Conservation (phyloP, 768 basidiomycete species). For the Leccinum obscurum region DNA sequence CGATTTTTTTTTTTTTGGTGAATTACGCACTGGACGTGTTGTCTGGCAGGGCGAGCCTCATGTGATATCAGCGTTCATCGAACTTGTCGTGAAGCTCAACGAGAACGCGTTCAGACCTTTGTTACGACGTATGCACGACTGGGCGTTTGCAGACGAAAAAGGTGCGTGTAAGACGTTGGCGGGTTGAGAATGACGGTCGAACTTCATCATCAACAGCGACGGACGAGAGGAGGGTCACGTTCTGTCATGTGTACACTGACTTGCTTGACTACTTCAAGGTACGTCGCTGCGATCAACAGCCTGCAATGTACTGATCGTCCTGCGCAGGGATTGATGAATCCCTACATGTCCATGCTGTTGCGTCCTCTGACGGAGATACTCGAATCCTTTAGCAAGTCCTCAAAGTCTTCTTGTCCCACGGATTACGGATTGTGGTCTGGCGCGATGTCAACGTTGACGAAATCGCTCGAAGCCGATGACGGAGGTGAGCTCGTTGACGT, state of each 20-base stretch:
- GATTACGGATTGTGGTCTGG: slow-evolving; percentile 60
- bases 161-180: slow-evolving; percentile 36
- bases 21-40: neutral
- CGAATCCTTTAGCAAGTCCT: slow-evolving; percentile 42
- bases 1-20: neutral
- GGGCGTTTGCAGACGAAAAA: slow-evolving; percentile 73
- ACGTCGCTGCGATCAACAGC: slow-evolving; percentile 12
- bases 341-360: slow-evolving; percentile 82
- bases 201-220: slow-evolving; percentile 18
- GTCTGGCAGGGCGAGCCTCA: slow-evolving; percentile 47
- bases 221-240: slow-evolving; percentile 59
- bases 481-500: slow-evolving; percentile 52
- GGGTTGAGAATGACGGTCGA: neutral
- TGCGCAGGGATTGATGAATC: slow-evolving; percentile 81
- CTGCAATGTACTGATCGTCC: neutral
- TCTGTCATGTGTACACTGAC: slow-evolving; percentile 70
- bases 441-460: slow-evolving; percentile 59
- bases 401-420: slow-evolving; percentile 18
- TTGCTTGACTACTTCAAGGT: slow-evolving; percentile 91
- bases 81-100: slow-evolving; percentile 90
- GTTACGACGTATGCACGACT: slow-evolving; percentile 89
- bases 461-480: slow-evolving; percentile 76
- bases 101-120: slow-evolving; percentile 89
- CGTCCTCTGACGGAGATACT: slow-evolving; percentile 66
- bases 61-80: slow-evolving; percentile 74